Percentiles rank a stretch among this genome's conserved stretches.
Conservation (phyloP, 2,329 filamentous ascomycete genomes). For the Fusarium lyarnte region DNA sequence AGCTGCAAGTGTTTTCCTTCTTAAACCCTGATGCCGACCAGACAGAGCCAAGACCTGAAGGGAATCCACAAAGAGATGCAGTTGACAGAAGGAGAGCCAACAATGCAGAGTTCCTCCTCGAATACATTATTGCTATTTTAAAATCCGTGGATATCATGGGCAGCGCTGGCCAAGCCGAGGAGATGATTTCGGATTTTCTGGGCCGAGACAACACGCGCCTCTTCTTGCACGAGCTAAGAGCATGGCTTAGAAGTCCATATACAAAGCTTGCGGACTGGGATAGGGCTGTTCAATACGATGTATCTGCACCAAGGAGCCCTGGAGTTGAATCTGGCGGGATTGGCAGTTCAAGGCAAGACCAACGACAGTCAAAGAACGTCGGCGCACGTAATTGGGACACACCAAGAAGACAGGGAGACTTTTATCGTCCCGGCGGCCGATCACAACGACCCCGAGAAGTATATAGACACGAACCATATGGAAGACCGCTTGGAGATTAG, state of each 20-base stretch:
- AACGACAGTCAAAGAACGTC: neutral
- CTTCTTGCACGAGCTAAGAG: constrained; percentile 85
- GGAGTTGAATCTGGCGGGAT: neutral
- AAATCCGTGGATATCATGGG: constrained; percentile 85
- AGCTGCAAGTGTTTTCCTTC: constrained; percentile 85
- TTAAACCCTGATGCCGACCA: constrained; percentile 54
- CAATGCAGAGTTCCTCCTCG: constrained; percentile 85
- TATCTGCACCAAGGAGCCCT: neutral
- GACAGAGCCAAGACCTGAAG: neutral
- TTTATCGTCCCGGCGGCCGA: constrained; percentile 38
- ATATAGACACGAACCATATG: constrained; percentile 31
- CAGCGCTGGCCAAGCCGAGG: constrained; percentile 80
- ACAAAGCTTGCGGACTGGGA: constrained; percentile 81
- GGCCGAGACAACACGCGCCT: constrained; percentile 77
- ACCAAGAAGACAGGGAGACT: constrained; percentile 37
- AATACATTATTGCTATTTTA: constrained; percentile 85
- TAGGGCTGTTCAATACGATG: constrained; percentile 75
- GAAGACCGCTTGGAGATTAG: constrained; percentile 2
- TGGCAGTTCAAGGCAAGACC: neutral
- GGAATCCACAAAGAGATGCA: neutral
- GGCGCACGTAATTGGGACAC: neutral
- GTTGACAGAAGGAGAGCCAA: constrained; percentile 57
- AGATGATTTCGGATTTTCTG: constrained; percentile 80
- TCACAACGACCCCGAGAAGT: neutral
- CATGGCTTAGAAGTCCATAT: constrained; percentile 86